phyloP scores from a whole-genome alignment of 805 yeast species.

The Candida germanica region DNA sequence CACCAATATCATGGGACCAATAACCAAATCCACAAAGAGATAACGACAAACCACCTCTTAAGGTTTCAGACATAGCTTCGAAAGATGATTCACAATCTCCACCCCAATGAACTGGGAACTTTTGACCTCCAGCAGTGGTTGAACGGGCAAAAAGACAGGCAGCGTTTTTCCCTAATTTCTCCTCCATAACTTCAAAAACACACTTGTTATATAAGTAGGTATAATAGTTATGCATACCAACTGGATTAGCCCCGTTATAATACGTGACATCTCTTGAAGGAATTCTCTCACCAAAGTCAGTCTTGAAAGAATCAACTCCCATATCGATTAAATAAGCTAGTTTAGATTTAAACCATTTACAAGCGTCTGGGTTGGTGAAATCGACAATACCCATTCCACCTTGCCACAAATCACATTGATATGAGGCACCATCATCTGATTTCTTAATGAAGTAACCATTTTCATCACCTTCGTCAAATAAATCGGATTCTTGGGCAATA shows the following conservation, averaged over 20 bases:
- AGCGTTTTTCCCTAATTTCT: conserved; percentile 25
- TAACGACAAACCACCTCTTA: conserved; percentile 33
- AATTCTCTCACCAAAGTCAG: conserved; percentile 39
- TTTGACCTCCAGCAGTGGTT: conserved; percentile 35
- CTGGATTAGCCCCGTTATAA: conserved; percentile 27
- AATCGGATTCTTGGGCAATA: conserved; percentile 32
- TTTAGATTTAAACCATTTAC: conserved; percentile 27
- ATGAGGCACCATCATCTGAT: conserved; percentile 23
- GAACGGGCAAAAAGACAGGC: conserved; percentile 37
- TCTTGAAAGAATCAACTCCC: conserved; percentile 36
- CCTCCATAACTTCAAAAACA: conserved; percentile 31
- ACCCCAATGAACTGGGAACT: conserved; percentile 42
- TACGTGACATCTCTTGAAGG: conserved; percentile 27
- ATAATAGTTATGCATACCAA: conserved; percentile 34
- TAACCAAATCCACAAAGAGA: conserved; percentile 32
- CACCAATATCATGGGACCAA: conserved; percentile 40
- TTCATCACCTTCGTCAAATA: conserved; percentile 28
- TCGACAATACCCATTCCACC: conserved; percentile 40
- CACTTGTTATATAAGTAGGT: conserved; percentile 30
- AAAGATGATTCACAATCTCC: conserved; percentile 37
- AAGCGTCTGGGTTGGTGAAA: conserved; percentile 35
- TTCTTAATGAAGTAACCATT: conserved; percentile 29
- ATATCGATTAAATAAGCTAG: conserved; percentile 24
- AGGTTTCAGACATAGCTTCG: conserved; percentile 38
- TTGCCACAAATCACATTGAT: conserved; percentile 38